These are phyloP conservation scores for Ogataea polymorpha DNA, from an alignment of 805 yeast species.

Conservation along the genomic window DNA sequence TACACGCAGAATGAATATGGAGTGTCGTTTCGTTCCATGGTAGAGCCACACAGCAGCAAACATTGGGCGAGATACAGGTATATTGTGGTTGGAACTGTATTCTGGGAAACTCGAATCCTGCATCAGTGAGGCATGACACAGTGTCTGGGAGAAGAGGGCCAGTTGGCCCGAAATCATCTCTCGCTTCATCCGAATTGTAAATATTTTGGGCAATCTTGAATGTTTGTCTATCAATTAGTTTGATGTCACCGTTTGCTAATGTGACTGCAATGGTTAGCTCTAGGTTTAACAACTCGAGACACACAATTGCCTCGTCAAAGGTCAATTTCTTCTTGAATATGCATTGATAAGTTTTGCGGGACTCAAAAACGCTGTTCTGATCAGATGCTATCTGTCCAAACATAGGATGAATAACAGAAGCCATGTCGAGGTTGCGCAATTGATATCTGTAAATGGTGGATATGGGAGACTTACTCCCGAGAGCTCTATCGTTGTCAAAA, in stretches of 20 bases:
- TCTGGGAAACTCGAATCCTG: conserved; percentile 50
- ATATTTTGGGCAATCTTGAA: conserved; percentile 25
- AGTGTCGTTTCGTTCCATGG: conserved; percentile 25
- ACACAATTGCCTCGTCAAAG: conserved; percentile 28
- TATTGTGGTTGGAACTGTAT: conserved; percentile 33
- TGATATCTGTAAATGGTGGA: conserved; percentile 28
- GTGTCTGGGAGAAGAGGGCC: conserved; percentile 29
- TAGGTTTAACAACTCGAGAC: conserved; percentile 33
- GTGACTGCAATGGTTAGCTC: conserved; percentile 41
- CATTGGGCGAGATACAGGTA: conserved; percentile 48
- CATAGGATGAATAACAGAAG: conserved; percentile 22
- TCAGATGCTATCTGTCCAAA: conserved; percentile 25
- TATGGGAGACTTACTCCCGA: conserved; percentile 11
- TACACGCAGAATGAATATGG: conserved; percentile 21
- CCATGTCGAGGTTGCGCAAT: conserved; percentile 16
- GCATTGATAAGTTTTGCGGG: conserved; percentile 9
- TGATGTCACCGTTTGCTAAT: conserved; percentile 44
- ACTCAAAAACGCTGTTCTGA: conserved; percentile 13
- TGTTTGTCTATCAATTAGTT: conserved; percentile 40
- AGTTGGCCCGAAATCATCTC: not conserved
- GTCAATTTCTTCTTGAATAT: conserved; percentile 20
- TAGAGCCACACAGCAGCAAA: conserved; percentile 39
- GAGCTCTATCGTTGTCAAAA: conserved; percentile 32
- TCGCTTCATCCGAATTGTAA: conserved; percentile 6
- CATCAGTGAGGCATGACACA: conserved; percentile 45